These are phyloP conservation scores for Alternaria infectoria DNA, from an alignment of 2,329 filamentous ascomycete species.

Conservation along the genomic window DNA sequence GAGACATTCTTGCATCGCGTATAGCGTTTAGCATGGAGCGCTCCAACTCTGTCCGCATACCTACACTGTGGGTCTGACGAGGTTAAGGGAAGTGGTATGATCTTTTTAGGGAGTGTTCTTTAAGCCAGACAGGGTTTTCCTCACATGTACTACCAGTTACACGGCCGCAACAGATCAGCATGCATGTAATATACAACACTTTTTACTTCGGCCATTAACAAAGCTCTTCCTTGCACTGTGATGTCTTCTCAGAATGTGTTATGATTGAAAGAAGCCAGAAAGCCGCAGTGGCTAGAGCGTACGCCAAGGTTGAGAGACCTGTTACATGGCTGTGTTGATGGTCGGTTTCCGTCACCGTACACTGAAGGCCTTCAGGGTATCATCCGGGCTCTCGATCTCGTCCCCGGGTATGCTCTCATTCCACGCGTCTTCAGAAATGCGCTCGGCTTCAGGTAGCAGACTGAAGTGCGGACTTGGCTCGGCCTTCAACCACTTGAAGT, in stretches of 20 bases:
- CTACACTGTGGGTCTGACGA: conserved; percentile 20
- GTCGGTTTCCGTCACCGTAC: conserved; percentile 1
- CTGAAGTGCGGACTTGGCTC: conserved; percentile 90
- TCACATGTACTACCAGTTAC: conserved; percentile 40
- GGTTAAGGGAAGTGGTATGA: conserved; percentile 17
- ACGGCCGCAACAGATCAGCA: conserved; percentile 31
- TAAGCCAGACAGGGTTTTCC: conserved; percentile 32
- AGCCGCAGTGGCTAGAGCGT: not conserved
- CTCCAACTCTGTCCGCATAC: conserved; percentile 23
- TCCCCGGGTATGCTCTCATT: conserved; percentile 54
- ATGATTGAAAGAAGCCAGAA: not conserved
- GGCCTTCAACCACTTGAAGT: conserved; percentile 95
- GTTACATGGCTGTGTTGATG: not conserved
- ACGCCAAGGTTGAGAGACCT: not conserved
- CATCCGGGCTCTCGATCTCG: conserved; percentile 16
- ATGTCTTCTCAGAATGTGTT: not conserved
- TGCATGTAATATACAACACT: conserved; percentile 36
- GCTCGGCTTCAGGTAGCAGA: conserved; percentile 66
- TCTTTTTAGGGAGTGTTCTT: conserved; percentile 31
- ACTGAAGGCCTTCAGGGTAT: conserved; percentile 18
- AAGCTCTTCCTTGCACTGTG: conserved; percentile 2
- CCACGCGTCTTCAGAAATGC: conserved; percentile 71
- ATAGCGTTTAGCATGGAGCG: conserved; percentile 24
- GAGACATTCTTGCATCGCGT: conserved; percentile 24
- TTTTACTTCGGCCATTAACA: conserved; percentile 22